phyloP scores from a whole-genome alignment of 2,329 filamentous ascomycete species.

The Nannizzia gypsea region DNA sequence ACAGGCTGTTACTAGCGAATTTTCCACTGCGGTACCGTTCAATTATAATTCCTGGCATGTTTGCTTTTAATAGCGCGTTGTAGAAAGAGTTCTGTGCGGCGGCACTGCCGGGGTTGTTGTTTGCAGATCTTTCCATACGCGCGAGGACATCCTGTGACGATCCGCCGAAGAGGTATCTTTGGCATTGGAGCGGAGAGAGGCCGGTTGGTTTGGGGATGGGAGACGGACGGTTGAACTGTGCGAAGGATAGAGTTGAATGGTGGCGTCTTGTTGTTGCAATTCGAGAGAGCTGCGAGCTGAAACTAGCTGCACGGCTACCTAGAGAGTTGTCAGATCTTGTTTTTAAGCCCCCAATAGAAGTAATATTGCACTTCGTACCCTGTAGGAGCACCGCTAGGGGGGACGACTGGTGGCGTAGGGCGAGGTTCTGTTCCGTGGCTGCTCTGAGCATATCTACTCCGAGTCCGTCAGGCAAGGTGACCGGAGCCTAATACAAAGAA shows the following conservation, averaged over 20 bases:
- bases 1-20: conserved; percentile 67
- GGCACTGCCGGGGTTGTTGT: conserved; percentile 78
- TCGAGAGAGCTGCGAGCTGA: conserved; percentile 11
- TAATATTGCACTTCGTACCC: neutral
- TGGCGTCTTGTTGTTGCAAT: conserved; percentile 17
- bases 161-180: conserved; percentile 30
- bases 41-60: conserved; percentile 85
- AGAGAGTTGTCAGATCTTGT: conserved; percentile 16
- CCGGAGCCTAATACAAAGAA: neutral
- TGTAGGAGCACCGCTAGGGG: neutral
- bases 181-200: conserved; percentile 24
- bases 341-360: neutral
- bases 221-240: conserved; percentile 20
- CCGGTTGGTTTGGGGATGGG: conserved; percentile 17
- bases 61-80: conserved; percentile 74
- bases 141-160: conserved; percentile 53
- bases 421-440: conserved; percentile 10
- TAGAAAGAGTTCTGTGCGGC: conserved; percentile 91
- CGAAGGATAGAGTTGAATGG: conserved; percentile 25
- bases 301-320: conserved; percentile 18
- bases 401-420: conserved; percentile 4
- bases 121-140: conserved; percentile 79
- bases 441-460: conserved; percentile 5
- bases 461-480: conserved; percentile 2
- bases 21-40: conserved; percentile 78